Base-by-base conservation (phyloP, 2,329 filamentous ascomycete species). In the Trichophyton benhamiae region DNA sequence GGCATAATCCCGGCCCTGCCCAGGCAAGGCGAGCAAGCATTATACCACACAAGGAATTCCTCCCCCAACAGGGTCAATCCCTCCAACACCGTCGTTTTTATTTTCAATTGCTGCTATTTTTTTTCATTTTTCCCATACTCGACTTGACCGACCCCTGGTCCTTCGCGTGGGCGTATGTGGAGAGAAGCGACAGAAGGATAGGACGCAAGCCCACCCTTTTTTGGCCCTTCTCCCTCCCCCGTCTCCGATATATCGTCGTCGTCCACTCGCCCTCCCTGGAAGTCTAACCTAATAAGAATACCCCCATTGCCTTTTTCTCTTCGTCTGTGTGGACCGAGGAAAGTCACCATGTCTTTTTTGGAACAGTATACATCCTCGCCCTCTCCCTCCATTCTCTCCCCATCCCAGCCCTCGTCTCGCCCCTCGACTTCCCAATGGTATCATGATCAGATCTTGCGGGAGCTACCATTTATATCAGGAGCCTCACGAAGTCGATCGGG, bases 121-220 rank as follows among this genome's bases (percentile, higher is more conserved):
- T 11, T 48, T 33, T 15, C 25, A 5, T 53, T 17, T n/a, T 33
- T 53, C 11, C 22, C 22, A 27, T 53, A 53, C 22, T 33, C 22
- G 11, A 15, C 58, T 20, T 30, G 27, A 59, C 59, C 41, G n/a
- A 27, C 53, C 60, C 62, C 57, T 22, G 36, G 49, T 15, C 57
- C 49, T 61, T 64, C 64, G 59, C 64, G 60, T 64, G 57, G 62
- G 59, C 53, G 62, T 61, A 57, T 65, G 64, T 60, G 61, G 61
- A 64, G 61, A 52, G 53, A 52, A 17, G 41, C 6, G 41, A 44
- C 41, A 44, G n/a, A n/a, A 44, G 15, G 41, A 44, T 44, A 44
- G 41, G 53, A 53, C n/a, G 25, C 30, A 38, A 25, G 22, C 42
- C 41, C 57, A 48, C 46, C 53, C 58, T 48, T 38, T 38, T 13